A percentile compares a stretch with the other conserved stretches of the same genome.
Conservation (phyloP, 1,284 basidiomycete genomes). For the Fomitiporia mediterranea region DNA sequence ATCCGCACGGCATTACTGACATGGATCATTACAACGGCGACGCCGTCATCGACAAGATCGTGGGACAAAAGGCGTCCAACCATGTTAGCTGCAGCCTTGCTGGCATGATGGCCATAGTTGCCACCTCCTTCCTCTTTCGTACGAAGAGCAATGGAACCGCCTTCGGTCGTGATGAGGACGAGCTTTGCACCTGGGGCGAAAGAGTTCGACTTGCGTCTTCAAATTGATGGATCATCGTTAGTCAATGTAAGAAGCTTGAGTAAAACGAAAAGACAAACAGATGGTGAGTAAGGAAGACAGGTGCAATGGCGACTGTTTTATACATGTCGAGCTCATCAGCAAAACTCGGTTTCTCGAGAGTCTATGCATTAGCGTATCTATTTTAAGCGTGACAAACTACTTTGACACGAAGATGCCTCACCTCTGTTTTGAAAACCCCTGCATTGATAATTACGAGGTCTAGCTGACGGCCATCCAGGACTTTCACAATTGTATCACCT, state of each 20-base stretch:
- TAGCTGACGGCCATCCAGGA: conserved; percentile 30
- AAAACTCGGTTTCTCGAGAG: conserved; percentile 35
- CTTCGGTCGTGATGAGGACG: conserved; percentile 42
- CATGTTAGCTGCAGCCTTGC: conserved; percentile 47
- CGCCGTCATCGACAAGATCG: conserved; percentile 37
- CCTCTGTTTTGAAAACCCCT: conserved; percentile 39
- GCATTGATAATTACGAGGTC: conserved; percentile 38
- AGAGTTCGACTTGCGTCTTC: conserved; percentile 11
- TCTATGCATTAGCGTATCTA: conserved; percentile 25
- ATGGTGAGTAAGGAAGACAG: conserved; percentile 34
- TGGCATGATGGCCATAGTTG: conserved; percentile 45
- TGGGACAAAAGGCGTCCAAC: conserved; percentile 39
- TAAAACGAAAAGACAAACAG: conserved; percentile 27
- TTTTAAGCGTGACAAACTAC: neutral
- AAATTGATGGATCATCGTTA: neutral
- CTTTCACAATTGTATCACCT: conserved; percentile 33
- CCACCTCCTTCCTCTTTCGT: conserved; percentile 43
- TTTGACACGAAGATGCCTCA: conserved; percentile 20
- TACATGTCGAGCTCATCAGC: conserved; percentile 41
- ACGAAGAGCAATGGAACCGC: conserved; percentile 39
- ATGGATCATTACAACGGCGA: conserved; percentile 42
- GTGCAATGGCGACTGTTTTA: conserved; percentile 40
- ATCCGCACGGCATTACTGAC: conserved; percentile 32
- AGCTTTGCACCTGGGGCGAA: conserved; percentile 31
- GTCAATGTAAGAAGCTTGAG: conserved; percentile 11